phyloP scores from a whole-genome alignment of 2,329 filamentous ascomycete genomes.

The Colletotrichum navitas region DNA sequence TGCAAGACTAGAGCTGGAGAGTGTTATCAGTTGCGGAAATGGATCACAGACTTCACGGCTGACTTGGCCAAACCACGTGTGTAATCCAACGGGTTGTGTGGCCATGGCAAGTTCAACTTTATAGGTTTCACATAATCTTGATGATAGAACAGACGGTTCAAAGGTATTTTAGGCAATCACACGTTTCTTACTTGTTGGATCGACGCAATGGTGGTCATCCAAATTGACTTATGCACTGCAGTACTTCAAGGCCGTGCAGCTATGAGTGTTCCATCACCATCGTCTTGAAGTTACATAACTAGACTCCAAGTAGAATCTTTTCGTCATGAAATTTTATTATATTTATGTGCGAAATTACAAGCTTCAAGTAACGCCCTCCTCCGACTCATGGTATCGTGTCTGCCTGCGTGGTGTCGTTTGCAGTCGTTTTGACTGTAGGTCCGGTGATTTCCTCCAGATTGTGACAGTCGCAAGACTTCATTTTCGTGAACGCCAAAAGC shows the following conservation, averaged over 20 bases:
- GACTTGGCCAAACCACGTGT: neutral
- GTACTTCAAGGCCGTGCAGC: no score
- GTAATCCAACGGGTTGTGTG: neutral
- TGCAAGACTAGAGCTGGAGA: neutral
- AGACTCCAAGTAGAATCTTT: neutral
- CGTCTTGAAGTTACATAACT: neutral
- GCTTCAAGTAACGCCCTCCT: no score
- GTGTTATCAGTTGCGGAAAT: neutral
- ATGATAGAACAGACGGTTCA: neutral
- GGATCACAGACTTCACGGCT: neutral
- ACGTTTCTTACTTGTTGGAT: neutral
- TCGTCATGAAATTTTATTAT: neutral
- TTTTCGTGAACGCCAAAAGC: conserved; percentile 41
- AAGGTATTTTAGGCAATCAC: neutral
- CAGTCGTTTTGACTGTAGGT: neutral
- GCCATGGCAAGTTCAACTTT: neutral
- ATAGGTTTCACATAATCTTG: neutral
- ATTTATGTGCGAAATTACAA: fast-evolving
- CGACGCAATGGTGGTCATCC: neutral
- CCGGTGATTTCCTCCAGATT: conserved; percentile 2
- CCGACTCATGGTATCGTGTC: conserved; percentile 21
- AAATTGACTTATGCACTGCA: no score
- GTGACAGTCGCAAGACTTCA: conserved; percentile 26
- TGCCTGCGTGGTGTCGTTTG: neutral
- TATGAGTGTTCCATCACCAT: no score